phyloP scores from a whole-genome alignment of 495 filamentous ascomycete genomes.

The Tuber melanosporum region DNA sequence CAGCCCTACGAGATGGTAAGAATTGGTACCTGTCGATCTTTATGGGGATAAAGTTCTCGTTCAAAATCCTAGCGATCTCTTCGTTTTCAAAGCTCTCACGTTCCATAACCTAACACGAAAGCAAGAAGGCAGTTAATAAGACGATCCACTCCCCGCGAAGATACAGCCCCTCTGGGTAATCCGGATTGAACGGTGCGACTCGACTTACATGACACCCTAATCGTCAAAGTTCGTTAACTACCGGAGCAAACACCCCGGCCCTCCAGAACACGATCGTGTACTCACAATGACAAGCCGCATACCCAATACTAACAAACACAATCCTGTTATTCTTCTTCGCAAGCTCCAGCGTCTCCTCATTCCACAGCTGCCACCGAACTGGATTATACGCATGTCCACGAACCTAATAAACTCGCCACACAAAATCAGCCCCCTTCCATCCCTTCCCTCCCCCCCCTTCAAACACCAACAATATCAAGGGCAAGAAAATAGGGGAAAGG shows the following conservation, averaged over 20 bases:
- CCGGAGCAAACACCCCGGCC: neutral
- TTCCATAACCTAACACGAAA: slow-evolving; percentile 55
- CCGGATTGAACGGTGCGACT: slow-evolving; percentile 18
- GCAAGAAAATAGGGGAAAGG: neutral
- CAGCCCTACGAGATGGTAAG: neutral
- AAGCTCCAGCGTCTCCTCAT: slow-evolving; percentile 64
- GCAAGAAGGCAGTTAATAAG: neutral
- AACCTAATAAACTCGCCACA: neutral
- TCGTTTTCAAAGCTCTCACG: slow-evolving; percentile 84
- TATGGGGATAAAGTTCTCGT: slow-evolving; percentile 82
- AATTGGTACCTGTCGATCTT: slow-evolving; percentile 68
- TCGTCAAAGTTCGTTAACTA: slow-evolving; percentile 17
- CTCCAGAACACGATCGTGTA: slow-evolving; percentile 12
- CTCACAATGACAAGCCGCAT: slow-evolving; percentile 90
- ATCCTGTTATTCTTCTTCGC: slow-evolving; percentile 75
- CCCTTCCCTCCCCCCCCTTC: neutral
- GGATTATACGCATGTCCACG: slow-evolving; percentile 74
- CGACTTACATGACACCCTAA: slow-evolving; percentile 43
- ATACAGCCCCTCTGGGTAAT: neutral
- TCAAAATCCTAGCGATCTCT: slow-evolving; percentile 73
- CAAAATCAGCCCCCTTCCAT: neutral
- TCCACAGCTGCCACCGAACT: slow-evolving; percentile 91
- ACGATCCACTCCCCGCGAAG: neutral
- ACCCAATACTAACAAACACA: slow-evolving; percentile 92
- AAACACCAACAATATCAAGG: neutral